Evolutionary conservation across 148 eudicot genomes (phyloP), one percentile per base, ranked within the genome.

Genomic region (Cornus florida): DNA sequence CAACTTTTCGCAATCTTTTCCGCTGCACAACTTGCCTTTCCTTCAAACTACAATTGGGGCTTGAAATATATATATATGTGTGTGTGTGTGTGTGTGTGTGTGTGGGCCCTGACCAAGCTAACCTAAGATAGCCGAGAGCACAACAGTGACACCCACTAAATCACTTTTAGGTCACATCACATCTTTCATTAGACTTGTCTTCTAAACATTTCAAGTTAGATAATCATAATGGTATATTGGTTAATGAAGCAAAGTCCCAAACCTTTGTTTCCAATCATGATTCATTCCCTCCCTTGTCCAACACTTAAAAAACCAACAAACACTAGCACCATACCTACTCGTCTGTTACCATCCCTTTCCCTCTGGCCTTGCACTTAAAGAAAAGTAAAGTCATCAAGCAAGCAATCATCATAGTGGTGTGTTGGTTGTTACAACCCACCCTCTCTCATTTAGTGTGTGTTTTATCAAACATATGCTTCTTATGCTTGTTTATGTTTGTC

Each of bases 241-340:
- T 76, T 50, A 79, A 22, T 68, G 39, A 79, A 71, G 82, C 82
- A 72, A 72, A 79, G 6, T 16, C 56, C 12, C 64, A 17, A 23
- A 28, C 28, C 39, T 67, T 46, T 56, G 28, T 28, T 28, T 28
- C 28, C 28, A 28, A 28, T 10, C 19, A 65, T 20, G 43, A 31
- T 32, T 64, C 76, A 71, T 72, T 70, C 28, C 76, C 70, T 77
- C 72, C 82, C 88, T 82, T 86, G 69, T 77, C 75, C 83, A 69
- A 70, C 81, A 86, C 86, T 80, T 83, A 85, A 28, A 28, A 28
- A 82, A 24, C 79, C 88, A 82, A 80, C 86, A 6, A 83, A 83
- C 88, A 69, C 60, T 68, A 74, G 76, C 86, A 80, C 88, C 28
- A 77, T 35, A 86, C 88, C 88, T 77, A 86, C 76, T 80, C 17